phyloP scores from a whole-genome alignment of 2,329 filamentous ascomycete genomes.

The Venturia carpophila region DNA sequence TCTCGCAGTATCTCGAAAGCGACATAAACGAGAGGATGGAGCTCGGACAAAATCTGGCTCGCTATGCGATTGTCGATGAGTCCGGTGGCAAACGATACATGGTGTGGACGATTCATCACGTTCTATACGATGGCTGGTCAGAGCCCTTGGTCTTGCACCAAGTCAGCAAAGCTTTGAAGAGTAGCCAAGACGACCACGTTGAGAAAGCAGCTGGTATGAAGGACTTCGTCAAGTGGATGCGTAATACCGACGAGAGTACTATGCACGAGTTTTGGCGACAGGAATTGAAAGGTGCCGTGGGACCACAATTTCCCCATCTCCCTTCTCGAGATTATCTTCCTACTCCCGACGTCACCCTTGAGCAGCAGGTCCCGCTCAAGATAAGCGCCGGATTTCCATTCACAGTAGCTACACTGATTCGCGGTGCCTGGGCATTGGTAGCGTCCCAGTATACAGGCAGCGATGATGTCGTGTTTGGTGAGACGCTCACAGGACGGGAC shows the following conservation, averaged over 20 bases:
- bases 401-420: constrained; percentile 44
- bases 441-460: constrained; percentile 48
- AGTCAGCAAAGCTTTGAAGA: constrained; percentile 28
- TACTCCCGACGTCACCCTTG: constrained; percentile 44
- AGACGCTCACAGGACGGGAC: constrained; percentile 51
- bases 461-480: constrained; percentile 50
- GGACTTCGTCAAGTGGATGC: constrained; percentile 44
- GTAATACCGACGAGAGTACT: constrained; percentile 33
- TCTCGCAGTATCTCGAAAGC: constrained; percentile 29
- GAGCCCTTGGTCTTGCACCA: constrained; percentile 32
- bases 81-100: constrained; percentile 32
- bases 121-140: constrained; percentile 45
- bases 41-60: constrained; percentile 33
- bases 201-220: constrained; percentile 34
- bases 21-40: constrained; percentile 32
- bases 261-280: constrained; percentile 42
- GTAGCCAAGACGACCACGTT: constrained; percentile 26
- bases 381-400: constrained; percentile 32
- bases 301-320: constrained; percentile 43
- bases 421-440: constrained; percentile 53
- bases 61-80: constrained; percentile 31
- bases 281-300: constrained; percentile 38
- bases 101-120: constrained; percentile 45
- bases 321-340: constrained; percentile 42
- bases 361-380: constrained; percentile 37